Evolutionary conservation across 2,329 filamentous ascomycete genomes (phyloP).

Genomic region (Calonectria hongkongensis): DNA sequence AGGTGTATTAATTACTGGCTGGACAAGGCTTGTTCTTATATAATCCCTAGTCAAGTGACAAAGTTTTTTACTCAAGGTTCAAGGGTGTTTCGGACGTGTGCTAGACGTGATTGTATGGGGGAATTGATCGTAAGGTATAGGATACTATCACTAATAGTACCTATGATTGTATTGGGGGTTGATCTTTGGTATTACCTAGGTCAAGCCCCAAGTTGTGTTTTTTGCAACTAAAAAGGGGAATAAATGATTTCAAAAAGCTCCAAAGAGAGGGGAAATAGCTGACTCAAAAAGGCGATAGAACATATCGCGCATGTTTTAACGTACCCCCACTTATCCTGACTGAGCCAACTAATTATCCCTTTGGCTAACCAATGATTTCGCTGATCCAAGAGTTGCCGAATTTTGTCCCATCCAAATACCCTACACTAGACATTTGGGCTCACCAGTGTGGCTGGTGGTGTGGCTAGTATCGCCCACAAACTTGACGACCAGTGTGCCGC

Average conservation of each 20-base stretch:
- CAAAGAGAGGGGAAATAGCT: background rate
- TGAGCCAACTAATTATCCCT: background rate
- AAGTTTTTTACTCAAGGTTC: too few species aligned
- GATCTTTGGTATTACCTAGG: too few species aligned
- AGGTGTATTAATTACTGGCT: background rate
- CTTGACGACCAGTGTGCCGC: constrained; percentile 41
- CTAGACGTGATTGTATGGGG: too few species aligned
- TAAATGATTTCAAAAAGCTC: too few species aligned
- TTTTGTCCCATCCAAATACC: constrained; percentile 28
- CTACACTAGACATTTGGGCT: constrained; percentile 18
- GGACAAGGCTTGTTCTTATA: background rate
- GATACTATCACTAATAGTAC: too few species aligned
- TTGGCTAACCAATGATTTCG: too few species aligned
- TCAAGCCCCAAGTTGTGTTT: too few species aligned
- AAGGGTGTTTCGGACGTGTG: too few species aligned
- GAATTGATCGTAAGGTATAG: too few species aligned
- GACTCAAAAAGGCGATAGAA: background rate
- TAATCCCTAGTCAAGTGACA: background rate
- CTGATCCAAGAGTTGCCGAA: background rate
- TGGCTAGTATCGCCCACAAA: constrained; percentile 50
- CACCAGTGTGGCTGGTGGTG: constrained; percentile 45
- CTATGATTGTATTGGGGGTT: too few species aligned
- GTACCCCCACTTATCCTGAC: background rate
- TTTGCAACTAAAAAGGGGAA: too few species aligned
- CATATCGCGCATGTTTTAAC: background rate